Evolutionary conservation across 305 asterid genomes (phyloP).

Genomic region (Fraxinus ornus): DNA sequence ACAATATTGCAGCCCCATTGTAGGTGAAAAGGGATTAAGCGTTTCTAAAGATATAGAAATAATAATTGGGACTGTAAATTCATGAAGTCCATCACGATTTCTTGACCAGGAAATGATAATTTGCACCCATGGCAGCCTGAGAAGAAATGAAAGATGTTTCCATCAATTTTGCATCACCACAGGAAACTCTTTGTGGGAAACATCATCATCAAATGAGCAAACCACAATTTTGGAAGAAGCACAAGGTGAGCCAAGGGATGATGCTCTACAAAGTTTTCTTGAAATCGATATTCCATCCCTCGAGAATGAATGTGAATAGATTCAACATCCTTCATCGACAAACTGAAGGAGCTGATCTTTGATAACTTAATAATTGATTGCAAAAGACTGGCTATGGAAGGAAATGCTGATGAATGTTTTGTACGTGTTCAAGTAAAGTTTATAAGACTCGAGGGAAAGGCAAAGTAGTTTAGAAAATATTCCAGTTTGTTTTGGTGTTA

Average conservation of each 20-base stretch:
- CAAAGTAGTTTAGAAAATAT: conserved; percentile 29
- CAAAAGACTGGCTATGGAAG: conserved; percentile 15
- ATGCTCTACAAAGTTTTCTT: conserved; percentile 20
- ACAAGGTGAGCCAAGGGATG: conserved; percentile 9
- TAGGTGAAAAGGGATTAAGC: conserved; percentile 1
- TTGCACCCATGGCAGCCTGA: conserved; percentile 93
- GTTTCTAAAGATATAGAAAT: neutral
- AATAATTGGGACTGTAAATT: conserved; percentile 27
- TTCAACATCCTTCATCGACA: conserved; percentile 13
- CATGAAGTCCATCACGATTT: conserved; percentile 34
- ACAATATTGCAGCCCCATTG: conserved; percentile 15
- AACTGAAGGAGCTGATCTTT: conserved; percentile 24
- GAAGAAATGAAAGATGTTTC: conserved; percentile 64
- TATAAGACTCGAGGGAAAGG: conserved; percentile 25
- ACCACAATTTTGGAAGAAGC: conserved; percentile 20
- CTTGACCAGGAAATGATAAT: conserved; percentile 83
- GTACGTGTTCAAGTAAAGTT: conserved; percentile 25
- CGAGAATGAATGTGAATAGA: conserved; percentile 13
- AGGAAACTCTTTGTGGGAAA: neutral
- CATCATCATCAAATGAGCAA: conserved; percentile 5
- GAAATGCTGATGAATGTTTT: conserved; percentile 19
- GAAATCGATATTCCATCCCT: conserved; percentile 17
- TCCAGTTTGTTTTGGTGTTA: conserved; percentile 39
- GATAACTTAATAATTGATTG: conserved; percentile 27
- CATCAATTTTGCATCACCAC: neutral